Base-by-base conservation (phyloP, 2,329 filamentous ascomycete genomes). In the Aspergillus sojae region DNA sequence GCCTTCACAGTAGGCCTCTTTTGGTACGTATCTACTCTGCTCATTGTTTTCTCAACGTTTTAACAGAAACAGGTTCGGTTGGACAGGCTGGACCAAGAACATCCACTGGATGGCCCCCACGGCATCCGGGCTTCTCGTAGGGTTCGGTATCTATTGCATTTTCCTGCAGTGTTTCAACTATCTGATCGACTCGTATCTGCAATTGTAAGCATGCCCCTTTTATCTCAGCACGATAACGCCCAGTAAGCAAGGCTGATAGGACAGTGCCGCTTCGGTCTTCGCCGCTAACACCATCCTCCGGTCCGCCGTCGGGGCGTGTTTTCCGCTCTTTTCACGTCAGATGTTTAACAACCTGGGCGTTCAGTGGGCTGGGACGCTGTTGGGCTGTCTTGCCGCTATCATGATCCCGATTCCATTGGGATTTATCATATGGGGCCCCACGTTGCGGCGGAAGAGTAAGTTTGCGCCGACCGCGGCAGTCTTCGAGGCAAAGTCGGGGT, bases 221-320 rank as follows among this genome's bases (percentile, higher is more conserved):
- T 52, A 16, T 58, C 36, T 34, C 36, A 52, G 9, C 48, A 9
- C 14, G 5, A 12, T 34, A 53, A 61, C 54, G 52, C 55, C 32
- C 48, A 45, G 57, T 14, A 6, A 36, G 54, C 23, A 16, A 9
- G 61, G 60, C 65, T 62, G 65, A 67, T 64, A 50, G 61, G 60
- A 39, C 61, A 79, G 75, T 30, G 76, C 75, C 19, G 76, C 78
- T 5, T 79, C 77, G 39, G 71, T 76, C 3, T 75, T 78, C 39
- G 77, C 78, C 23, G 76, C 76, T 12, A 79, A 77, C 58, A 78
- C 76, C 1, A 76, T 79, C 30, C 69, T 79, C 16, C 76, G 77
- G 26, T 78, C 78, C 0, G 65, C 72, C 5, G 68, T 78, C 2
- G 77, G 73, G 21, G 74, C 75, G 3, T 70, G 71, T 9, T 79